Percentiles rank a stretch among this genome's conserved stretches.
Conservation (phyloP, 345 rosid genomes). For the Boechera divaricarpa region DNA sequence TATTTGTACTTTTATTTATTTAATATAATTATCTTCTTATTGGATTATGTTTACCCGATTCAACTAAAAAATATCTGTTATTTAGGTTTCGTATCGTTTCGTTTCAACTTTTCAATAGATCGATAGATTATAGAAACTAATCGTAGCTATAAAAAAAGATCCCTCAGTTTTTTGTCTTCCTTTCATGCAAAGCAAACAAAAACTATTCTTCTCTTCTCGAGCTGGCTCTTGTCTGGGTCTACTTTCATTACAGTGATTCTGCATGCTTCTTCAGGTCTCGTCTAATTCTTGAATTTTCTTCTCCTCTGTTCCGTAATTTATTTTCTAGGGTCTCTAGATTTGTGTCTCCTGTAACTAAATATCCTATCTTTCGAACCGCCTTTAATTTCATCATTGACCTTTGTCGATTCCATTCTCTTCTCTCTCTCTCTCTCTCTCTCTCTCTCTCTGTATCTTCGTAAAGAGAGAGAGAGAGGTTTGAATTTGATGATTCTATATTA, state of each 20-base stretch:
- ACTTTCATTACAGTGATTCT: constrained; percentile 34
- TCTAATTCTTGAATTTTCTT: constrained; percentile 1
- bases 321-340: background rate
- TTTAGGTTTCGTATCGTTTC: constrained; percentile 28
- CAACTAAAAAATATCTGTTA: constrained; percentile 18
- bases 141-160: constrained; percentile 16
- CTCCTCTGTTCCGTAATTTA: background rate
- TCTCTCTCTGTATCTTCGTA: background rate
- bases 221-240: constrained; percentile 30
- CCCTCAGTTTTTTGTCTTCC: background rate
- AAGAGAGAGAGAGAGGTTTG: constrained; percentile 25
- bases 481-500: background rate
- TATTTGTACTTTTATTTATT: background rate
- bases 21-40: background rate
- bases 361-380: constrained; percentile 4
- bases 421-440: too few relatives aligned
- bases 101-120: background rate
- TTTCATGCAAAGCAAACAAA: constrained; percentile 36
- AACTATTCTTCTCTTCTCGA: constrained; percentile 14
- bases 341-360: constrained; percentile 14
- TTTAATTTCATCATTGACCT: constrained; percentile 18
- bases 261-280: constrained; percentile 37
- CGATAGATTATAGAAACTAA: constrained; percentile 15
- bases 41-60: background rate
- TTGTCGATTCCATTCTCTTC: background rate